Evolutionary conservation across 2,329 filamentous ascomycete species (phyloP).

Genomic region (Endocalyx cinctus): DNA sequence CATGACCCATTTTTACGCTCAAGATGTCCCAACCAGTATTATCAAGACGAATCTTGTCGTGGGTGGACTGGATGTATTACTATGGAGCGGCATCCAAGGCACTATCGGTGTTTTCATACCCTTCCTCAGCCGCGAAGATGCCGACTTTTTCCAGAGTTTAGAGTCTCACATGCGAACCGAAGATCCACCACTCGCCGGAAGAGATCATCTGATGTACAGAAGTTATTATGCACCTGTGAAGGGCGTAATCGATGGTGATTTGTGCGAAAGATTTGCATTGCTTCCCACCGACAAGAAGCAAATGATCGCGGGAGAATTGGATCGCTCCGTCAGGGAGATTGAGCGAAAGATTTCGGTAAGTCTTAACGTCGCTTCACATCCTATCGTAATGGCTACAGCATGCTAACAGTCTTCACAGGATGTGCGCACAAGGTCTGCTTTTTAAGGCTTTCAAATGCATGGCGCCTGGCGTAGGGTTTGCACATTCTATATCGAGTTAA

Average conservation of each 20-base stretch:
- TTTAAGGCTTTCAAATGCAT: constrained; percentile 33
- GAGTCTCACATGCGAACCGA: constrained; percentile 84
- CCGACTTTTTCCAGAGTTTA: constrained; percentile 94
- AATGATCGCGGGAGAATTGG: constrained; percentile 89
- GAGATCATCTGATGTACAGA: constrained; percentile 93
- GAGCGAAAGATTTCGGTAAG: constrained; percentile 84
- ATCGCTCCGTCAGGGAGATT: constrained; percentile 86
- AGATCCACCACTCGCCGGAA: constrained; percentile 80
- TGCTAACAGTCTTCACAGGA: constrained; percentile 38
- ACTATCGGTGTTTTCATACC: constrained; percentile 92
- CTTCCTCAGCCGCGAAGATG: constrained; percentile 85
- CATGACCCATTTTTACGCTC: constrained; percentile 83
- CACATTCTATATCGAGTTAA: too few relatives aligned
- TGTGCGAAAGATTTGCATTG: constrained; percentile 86
- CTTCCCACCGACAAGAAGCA: constrained; percentile 86
- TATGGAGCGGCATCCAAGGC: constrained; percentile 93
- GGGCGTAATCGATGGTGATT: constrained; percentile 91
- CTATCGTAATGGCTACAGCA: not conserved
- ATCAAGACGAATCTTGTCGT: constrained; percentile 86
- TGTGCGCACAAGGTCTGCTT: constrained; percentile 55
- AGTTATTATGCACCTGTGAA: constrained; percentile 96
- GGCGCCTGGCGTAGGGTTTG: constrained; percentile 10
- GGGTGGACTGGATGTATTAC: constrained; percentile 82
- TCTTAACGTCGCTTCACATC: constrained; percentile 5
- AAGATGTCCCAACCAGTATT: constrained; percentile 88